phyloP scores from a whole-genome alignment of 441 rosid genomes.

The Euphorbia corollata region DNA sequence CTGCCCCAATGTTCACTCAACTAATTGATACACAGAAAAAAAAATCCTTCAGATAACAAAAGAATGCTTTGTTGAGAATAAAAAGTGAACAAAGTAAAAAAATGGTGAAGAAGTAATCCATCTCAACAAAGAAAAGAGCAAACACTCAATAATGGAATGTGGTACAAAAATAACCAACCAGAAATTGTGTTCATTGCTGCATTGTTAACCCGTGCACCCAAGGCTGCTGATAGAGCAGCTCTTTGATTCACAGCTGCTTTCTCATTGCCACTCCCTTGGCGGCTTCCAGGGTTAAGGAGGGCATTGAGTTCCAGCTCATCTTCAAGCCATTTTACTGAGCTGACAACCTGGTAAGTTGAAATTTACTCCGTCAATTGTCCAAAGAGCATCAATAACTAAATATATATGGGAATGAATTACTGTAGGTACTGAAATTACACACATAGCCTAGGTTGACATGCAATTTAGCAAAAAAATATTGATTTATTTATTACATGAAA shows the following conservation, averaged over 20 bases:
- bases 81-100: neutral
- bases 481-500: neutral
- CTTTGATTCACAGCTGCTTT: constrained; percentile 87
- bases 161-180: constrained; percentile 39
- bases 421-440: neutral
- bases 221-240: constrained; percentile 85
- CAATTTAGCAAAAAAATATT: neutral
- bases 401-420: neutral
- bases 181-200: constrained; percentile 86
- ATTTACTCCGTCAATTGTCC: constrained; percentile 10
- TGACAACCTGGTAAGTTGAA: constrained; percentile 60
- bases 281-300: constrained; percentile 89
- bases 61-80: neutral
- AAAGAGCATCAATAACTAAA: constrained; percentile 8
- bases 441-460: constrained; percentile 11
- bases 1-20: neutral
- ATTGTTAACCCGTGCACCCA: constrained; percentile 89
- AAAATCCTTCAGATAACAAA: neutral
- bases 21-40: neutral
- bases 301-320: constrained; percentile 97
- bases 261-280: constrained; percentile 85
- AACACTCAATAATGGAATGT: constrained; percentile 15
- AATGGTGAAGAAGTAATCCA: neutral
- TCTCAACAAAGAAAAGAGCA: neutral
- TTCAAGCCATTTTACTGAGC: constrained; percentile 99